Conservation (phyloP, 2,329 filamentous ascomycete species). For the Fusarium illudens region DNA sequence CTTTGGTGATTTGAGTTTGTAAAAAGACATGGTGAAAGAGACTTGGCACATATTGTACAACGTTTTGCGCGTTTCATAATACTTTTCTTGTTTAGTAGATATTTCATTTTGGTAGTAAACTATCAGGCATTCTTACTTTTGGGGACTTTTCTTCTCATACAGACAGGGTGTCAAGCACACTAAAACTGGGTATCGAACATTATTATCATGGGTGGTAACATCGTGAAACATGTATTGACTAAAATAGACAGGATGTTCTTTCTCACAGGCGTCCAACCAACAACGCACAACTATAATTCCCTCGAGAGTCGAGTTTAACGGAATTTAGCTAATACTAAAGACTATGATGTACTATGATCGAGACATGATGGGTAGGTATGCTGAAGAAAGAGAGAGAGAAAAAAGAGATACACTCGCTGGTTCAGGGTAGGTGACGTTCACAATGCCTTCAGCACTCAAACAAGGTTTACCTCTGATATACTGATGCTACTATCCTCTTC, state of each 20-base stretch:
- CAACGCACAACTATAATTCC: neutral
- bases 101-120: neutral
- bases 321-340: neutral
- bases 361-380: no score
- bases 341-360: no score
- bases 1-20: constrained; percentile 9
- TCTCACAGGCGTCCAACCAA: neutral
- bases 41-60: neutral
- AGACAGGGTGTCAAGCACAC: no score
- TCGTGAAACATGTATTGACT: no score
- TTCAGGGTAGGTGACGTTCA: neutral
- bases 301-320: neutral
- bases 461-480: no score
- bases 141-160: neutral
- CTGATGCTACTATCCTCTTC: no score
- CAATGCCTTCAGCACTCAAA: neutral
- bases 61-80: neutral
- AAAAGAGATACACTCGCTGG: neutral
- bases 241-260: neutral
- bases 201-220: no score
- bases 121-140: neutral
- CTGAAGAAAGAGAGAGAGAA: neutral
- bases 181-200: no score
- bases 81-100: neutral
- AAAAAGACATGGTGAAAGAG: neutral